phyloP scores from a whole-genome alignment of 192 early-diverging fungal genomes.

The Diversispora eburnea region DNA sequence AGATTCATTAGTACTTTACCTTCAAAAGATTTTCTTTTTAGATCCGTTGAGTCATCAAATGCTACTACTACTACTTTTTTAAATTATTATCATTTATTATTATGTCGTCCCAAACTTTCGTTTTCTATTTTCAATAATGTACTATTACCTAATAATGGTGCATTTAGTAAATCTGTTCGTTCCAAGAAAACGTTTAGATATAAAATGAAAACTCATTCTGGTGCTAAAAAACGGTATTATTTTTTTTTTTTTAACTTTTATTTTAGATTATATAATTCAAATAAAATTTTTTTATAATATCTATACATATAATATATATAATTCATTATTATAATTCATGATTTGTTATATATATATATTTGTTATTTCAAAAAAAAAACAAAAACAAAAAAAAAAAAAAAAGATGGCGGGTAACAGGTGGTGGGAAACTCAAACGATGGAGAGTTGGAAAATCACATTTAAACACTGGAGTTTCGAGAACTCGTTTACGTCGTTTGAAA shows the following conservation, averaged over 20 bases:
- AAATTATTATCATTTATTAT: too few relatives aligned
- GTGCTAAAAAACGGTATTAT: constrained; percentile 12
- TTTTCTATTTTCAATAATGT: too few relatives aligned
- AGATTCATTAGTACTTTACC: too few relatives aligned
- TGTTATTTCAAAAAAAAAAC: too few relatives aligned
- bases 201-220: constrained; percentile 16
- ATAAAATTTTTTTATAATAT: not conserved
- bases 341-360: not conserved
- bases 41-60: too few relatives aligned
- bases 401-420: constrained; percentile 4
- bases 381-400: not conserved
- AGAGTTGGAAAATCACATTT: constrained; percentile 21
- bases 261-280: not conserved
- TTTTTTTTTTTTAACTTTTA: not conserved
- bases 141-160: not conserved
- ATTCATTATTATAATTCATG: not conserved
- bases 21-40: too few relatives aligned
- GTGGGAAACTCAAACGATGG: constrained; percentile 9
- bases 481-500: not conserved
- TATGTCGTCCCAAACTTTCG: too few relatives aligned
- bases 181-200: not conserved
- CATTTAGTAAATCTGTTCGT: not conserved
- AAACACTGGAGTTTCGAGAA: constrained; percentile 15
- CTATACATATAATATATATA: not conserved
- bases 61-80: too few relatives aligned